phyloP scores from a whole-genome alignment of 371 early-diverging fungal genomes.

The Lichtheimia corymbifera region DNA sequence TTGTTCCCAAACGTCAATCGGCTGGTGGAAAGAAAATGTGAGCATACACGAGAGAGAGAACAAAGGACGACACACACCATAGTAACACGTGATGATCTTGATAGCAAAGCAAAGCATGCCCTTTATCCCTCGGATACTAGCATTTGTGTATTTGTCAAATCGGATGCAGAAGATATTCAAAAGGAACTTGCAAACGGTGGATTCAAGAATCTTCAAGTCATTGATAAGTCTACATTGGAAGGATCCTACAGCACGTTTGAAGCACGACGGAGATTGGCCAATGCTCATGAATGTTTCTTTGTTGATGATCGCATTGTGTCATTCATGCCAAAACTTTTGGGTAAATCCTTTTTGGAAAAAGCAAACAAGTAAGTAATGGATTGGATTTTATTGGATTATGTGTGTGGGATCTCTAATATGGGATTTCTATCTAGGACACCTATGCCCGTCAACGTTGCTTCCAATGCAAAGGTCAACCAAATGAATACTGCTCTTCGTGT shows the following conservation, averaged over 20 bases:
- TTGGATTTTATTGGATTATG: too few species aligned
- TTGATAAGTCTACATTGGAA: neutral
- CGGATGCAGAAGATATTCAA: neutral
- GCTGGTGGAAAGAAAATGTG: constrained; percentile 1
- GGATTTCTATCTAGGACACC: neutral
- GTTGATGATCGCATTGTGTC: constrained; percentile 1
- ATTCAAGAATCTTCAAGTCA: neutral
- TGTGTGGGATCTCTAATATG: too few species aligned
- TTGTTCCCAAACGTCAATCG: too few species aligned
- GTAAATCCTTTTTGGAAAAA: neutral
- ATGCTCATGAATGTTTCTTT: neutral
- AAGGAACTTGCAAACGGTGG: neutral
- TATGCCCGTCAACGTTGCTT: neutral
- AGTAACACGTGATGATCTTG: neutral
- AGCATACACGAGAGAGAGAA: neutral
- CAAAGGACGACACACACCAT: too few species aligned
- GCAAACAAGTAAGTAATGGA: neutral
- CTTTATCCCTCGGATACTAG: neutral
- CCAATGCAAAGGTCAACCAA: neutral
- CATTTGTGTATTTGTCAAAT: neutral
- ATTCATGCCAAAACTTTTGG: constrained; percentile 1
- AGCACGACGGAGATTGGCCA: neutral
- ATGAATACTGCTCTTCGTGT: neutral
- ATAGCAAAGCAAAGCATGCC: constrained; percentile 1
- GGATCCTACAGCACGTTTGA: neutral